A percentile compares a stretch with the other conserved stretches of the same genome.
These are phyloP conservation scores for Nicotiana otophora DNA, from an alignment of 257 asterid species.

Conservation along the genomic window DNA sequence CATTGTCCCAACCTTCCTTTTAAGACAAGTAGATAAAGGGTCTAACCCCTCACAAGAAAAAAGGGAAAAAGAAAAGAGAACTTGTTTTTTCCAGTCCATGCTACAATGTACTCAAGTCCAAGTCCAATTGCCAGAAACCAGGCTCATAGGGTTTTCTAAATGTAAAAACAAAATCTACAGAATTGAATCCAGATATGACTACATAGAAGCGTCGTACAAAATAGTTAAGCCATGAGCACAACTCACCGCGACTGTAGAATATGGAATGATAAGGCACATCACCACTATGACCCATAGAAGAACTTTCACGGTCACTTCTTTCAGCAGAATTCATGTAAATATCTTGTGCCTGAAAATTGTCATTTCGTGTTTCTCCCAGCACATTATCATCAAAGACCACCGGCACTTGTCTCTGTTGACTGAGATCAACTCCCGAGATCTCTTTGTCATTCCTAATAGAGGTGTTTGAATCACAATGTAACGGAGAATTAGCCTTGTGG, in stretches of 20 bases:
- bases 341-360: conserved; percentile 28
- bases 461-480: conserved; percentile 41
- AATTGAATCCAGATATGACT: background rate
- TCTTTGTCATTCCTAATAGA: conserved; percentile 64
- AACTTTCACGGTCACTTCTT: conserved; percentile 31
- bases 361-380: conserved; percentile 27
- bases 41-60: background rate
- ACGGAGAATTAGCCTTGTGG: conserved; percentile 24
- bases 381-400: conserved; percentile 32
- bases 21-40: background rate
- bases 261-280: conserved; percentile 53
- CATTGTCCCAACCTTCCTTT: background rate
- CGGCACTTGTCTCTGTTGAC: conserved; percentile 17
- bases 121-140: conserved; percentile 7
- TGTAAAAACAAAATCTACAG: background rate
- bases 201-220: background rate
- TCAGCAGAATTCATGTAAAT: conserved; percentile 24
- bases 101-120: conserved; percentile 1
- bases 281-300: conserved; percentile 25
- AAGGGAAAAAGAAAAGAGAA: background rate
- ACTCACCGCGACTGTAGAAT: conserved; percentile 56
- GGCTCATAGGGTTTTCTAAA: background rate
- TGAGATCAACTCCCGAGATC: conserved; percentile 14
- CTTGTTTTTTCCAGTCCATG: background rate
- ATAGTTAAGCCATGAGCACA: background rate